Percentiles rank a stretch among this genome's conserved stretches.
These are phyloP conservation scores for Massariosphaeria phaeospora DNA, from an alignment of 495 filamentous ascomycete species.

Conservation along the genomic window DNA sequence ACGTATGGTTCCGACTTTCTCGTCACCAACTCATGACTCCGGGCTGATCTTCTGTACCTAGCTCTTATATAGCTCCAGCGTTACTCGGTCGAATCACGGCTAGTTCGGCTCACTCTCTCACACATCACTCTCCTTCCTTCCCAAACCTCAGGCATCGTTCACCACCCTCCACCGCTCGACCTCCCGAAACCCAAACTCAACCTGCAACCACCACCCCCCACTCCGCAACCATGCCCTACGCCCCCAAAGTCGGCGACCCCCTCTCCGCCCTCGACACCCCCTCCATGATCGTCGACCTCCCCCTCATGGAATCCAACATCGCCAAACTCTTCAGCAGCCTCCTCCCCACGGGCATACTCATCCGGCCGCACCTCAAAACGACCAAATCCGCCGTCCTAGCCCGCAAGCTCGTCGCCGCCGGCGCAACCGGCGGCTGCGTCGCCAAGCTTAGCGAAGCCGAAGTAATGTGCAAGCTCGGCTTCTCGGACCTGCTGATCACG, in stretches of 20 bases:
- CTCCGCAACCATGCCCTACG: slow-evolving; percentile 26
- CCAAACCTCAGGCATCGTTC: not conserved
- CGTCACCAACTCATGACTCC: no score
- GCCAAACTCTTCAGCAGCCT: slow-evolving; percentile 32
- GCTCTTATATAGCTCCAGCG: no score
- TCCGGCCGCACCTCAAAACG: slow-evolving; percentile 40
- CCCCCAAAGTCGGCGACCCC: slow-evolving; percentile 33
- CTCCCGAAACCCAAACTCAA: not conserved
- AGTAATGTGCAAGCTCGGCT: slow-evolving; percentile 32
- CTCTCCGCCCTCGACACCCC: slow-evolving; percentile 39
- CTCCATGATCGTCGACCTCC: slow-evolving; percentile 40
- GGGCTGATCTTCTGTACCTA: no score
- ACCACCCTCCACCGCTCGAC: no score
- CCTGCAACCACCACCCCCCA: not conserved
- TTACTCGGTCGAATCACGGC: no score
- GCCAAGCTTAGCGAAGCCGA: slow-evolving; percentile 41
- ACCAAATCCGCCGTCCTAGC: slow-evolving; percentile 38
- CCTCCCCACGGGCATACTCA: slow-evolving; percentile 30
- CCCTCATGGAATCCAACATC: slow-evolving; percentile 39
- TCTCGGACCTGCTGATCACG: slow-evolving; percentile 40
- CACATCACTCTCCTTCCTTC: no score
- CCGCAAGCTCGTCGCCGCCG: slow-evolving; percentile 28
- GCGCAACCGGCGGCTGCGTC: slow-evolving; percentile 38
- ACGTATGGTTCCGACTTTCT: no score
- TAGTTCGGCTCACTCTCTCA: no score